Evolutionary conservation across 2,329 filamentous ascomycete genomes (phyloP).

Genomic region (Coniochaeta ligniaria): DNA sequence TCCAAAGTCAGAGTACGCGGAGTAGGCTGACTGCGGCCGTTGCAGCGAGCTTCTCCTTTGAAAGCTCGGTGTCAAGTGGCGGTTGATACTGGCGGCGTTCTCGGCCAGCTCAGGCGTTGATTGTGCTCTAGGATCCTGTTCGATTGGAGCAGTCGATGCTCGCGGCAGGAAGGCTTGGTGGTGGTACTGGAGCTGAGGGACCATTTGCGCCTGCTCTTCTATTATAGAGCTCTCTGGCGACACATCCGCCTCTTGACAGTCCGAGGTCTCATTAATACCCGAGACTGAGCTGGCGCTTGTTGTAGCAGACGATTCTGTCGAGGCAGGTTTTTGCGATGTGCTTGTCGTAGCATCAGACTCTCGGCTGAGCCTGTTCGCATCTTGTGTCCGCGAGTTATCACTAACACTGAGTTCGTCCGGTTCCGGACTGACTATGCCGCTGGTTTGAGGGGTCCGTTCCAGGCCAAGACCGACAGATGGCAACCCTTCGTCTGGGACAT

Average conservation of each 20-base stretch:
- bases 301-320: slow-evolving; percentile 43
- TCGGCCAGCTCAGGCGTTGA: slow-evolving; percentile 48
- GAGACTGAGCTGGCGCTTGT: slow-evolving; percentile 52
- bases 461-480: slow-evolving; percentile 2
- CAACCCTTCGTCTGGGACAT: slow-evolving; percentile 1
- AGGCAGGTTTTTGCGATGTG: slow-evolving; percentile 39
- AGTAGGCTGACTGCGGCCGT: slow-evolving; percentile 72
- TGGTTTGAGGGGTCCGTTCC: not conserved
- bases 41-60: slow-evolving; percentile 51
- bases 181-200: slow-evolving; percentile 56
- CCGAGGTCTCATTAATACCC: slow-evolving; percentile 38
- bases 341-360: slow-evolving; percentile 46
- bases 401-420: slow-evolving; percentile 23
- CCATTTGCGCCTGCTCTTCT: slow-evolving; percentile 34
- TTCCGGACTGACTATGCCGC: slow-evolving; percentile 17
- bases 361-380: slow-evolving; percentile 39
- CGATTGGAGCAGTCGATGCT: slow-evolving; percentile 19
- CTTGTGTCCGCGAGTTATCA: slow-evolving; percentile 25
- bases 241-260: slow-evolving; percentile 32
- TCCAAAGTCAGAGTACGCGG: slow-evolving; percentile 62
- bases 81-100: slow-evolving; percentile 40
- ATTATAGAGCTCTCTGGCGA: slow-evolving; percentile 44
- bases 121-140: slow-evolving; percentile 33
- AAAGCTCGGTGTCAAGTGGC: slow-evolving; percentile 54
- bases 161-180: slow-evolving; percentile 39